Evolutionary conservation across 805 yeast species (phyloP).

Genomic region (Candida insectorum): DNA sequence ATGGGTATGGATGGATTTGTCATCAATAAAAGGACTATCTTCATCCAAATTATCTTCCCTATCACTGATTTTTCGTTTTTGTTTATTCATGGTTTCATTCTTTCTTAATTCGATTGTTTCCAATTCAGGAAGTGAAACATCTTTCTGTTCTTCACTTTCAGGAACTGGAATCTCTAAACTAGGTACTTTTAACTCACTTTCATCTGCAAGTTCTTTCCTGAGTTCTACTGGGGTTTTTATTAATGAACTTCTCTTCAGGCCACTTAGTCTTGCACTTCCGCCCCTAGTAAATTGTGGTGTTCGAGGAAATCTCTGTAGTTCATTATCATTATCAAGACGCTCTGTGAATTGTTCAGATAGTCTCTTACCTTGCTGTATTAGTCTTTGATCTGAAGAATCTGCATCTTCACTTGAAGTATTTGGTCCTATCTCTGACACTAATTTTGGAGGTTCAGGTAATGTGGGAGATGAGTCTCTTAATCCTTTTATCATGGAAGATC

Average conservation of each 20-base stretch:
- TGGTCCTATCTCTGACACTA: slow-evolving; percentile 32
- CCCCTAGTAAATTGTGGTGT: slow-evolving; percentile 41
- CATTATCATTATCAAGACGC: slow-evolving; percentile 1
- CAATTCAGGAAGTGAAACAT: slow-evolving; percentile 18
- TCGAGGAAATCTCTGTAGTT: slow-evolving; percentile 41
- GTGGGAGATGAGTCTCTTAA: slow-evolving; percentile 41
- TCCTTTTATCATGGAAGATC: slow-evolving; percentile 34
- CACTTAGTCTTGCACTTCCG: slow-evolving; percentile 9
- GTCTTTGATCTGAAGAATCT: not conserved
- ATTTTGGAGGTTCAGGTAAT: slow-evolving; percentile 41
- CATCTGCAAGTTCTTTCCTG: slow-evolving; percentile 18
- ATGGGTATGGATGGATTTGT: slow-evolving; percentile 2
- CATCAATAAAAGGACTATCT: slow-evolving; percentile 34
- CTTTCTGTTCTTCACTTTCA: slow-evolving; percentile 15
- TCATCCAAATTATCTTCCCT: slow-evolving; percentile 15
- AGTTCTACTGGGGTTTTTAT: slow-evolving; percentile 24
- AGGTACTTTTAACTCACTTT: slow-evolving; percentile 30
- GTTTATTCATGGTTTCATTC: slow-evolving; percentile 7
- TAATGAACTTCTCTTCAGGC: slow-evolving; percentile 11
- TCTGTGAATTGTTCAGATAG: not conserved
- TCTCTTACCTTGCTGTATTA: not conserved
- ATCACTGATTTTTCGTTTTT: slow-evolving; percentile 10
- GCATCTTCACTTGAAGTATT: slow-evolving; percentile 15
- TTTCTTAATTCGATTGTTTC: slow-evolving; percentile 17
- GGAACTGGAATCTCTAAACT: slow-evolving; percentile 9